Conservation (phyloP, 2,329 filamentous ascomycete species). For the Phaeosphaeriaceae sp. region DNA sequence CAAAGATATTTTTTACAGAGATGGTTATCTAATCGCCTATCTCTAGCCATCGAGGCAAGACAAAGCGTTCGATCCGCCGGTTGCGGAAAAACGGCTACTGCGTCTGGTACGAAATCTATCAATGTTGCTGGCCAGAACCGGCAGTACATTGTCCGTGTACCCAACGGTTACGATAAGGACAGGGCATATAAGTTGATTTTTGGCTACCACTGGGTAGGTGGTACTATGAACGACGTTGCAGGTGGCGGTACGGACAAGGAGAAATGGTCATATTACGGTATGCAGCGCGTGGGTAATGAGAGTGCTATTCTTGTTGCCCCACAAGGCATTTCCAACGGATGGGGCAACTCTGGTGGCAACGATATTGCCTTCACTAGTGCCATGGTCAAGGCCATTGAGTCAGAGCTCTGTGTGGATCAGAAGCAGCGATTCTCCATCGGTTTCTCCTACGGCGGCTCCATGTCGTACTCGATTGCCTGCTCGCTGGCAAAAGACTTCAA, state of each 20-base stretch:
- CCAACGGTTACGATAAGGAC: slow-evolving; percentile 49
- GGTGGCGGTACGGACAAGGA: slow-evolving; percentile 14
- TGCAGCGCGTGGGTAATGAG: slow-evolving; percentile 44
- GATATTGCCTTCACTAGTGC: slow-evolving; percentile 51
- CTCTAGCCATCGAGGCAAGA: too few species aligned
- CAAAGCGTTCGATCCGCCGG: slow-evolving; percentile 9
- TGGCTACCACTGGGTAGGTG: slow-evolving; percentile 50
- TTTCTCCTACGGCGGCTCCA: slow-evolving; percentile 54
- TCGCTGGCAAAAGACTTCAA: slow-evolving; percentile 48
- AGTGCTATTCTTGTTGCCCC: slow-evolving; percentile 53
- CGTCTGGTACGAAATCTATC: slow-evolving; percentile 8
- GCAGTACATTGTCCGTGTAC: slow-evolving; percentile 50
- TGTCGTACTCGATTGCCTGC: slow-evolving; percentile 53
- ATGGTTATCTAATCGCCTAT: too few species aligned
- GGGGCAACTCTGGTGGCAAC: slow-evolving; percentile 51
- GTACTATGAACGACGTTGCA: slow-evolving; percentile 49
- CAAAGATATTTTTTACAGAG: too few species aligned
- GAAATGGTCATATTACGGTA: slow-evolving; percentile 46
- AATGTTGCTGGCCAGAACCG: slow-evolving; percentile 51
- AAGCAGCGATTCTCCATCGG: slow-evolving; percentile 52
- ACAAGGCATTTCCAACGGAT: slow-evolving; percentile 49
- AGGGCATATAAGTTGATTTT: slow-evolving; percentile 52
- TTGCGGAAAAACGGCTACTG: slow-evolving; percentile 15
- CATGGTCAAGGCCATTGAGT: slow-evolving; percentile 49
- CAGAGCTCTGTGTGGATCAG: slow-evolving; percentile 52